Evolutionary conservation across 2,329 filamentous ascomycete species (phyloP).

Genomic region (Pyricularia grisea): DNA sequence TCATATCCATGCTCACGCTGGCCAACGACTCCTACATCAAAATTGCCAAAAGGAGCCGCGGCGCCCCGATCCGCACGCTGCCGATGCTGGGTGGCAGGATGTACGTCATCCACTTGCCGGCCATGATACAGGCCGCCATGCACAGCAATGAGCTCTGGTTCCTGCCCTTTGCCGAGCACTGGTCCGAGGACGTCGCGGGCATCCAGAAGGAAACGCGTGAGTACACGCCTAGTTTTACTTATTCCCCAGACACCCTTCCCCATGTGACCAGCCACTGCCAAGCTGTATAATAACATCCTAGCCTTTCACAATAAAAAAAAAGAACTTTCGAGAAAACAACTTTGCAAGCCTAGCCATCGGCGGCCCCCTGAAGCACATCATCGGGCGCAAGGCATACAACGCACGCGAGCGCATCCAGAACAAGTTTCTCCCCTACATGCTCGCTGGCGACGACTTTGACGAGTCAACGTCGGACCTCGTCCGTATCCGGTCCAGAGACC

Average conservation of each 20-base stretch:
- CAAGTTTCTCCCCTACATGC: conserved; percentile 21
- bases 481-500: conserved; percentile 18
- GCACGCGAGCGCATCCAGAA: conserved; percentile 16
- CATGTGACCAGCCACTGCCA: no score
- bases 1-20: neutral
- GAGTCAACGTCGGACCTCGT: conserved; percentile 18
- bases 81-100: conserved; percentile 31
- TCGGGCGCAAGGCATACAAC: conserved; percentile 19
- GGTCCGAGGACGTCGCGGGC: conserved; percentile 26
- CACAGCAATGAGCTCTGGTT: conserved; percentile 30
- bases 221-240: neutral
- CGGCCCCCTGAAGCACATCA: conserved; percentile 18
- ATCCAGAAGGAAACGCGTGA: conserved; percentile 25
- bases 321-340: conserved; percentile 21
- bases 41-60: conserved; percentile 19
- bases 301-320: conserved; percentile 1
- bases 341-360: conserved; percentile 19
- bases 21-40: neutral
- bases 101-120: conserved; percentile 33
- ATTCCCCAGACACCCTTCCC: neutral
- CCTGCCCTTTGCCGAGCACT: conserved; percentile 27
- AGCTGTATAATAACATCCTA: neutral
- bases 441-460: conserved; percentile 15
- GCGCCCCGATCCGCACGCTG: conserved; percentile 20
- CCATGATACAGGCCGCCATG: conserved; percentile 26